phyloP scores from a whole-genome alignment of 148 eudicot species.

The Diospyros lotus region DNA sequence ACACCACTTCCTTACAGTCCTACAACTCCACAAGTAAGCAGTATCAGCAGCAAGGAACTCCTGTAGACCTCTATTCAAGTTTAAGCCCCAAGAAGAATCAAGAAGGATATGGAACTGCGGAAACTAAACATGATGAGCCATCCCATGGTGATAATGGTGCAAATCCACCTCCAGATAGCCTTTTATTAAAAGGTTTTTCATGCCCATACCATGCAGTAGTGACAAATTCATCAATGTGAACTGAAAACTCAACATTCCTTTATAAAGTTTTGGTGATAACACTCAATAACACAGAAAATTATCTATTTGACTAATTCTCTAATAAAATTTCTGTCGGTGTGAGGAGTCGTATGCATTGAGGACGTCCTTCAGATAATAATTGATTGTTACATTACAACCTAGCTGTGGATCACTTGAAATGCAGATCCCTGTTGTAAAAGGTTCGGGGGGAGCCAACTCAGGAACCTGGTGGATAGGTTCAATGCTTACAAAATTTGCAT shows the following conservation, averaged over 20 bases:
- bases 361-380: background rate
- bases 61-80: background rate
- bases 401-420: background rate
- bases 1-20: slow-evolving; percentile 81
- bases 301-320: background rate
- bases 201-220: background rate
- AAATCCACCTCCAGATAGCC: no score
- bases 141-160: background rate
- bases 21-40: slow-evolving; percentile 24
- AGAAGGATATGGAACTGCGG: background rate
- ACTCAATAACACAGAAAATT: background rate
- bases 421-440: background rate
- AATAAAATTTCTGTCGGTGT: background rate
- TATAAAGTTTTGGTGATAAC: background rate
- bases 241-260: background rate
- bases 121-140: background rate
- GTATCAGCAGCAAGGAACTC: background rate
- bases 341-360: no score
- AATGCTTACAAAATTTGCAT: background rate
- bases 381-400: background rate
- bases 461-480: no score
- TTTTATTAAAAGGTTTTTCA: background rate
- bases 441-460: background rate
- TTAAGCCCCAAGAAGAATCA: background rate
- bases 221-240: background rate